Evolutionary conservation across 805 yeast species (phyloP), one percentile per base, ranked within the genome.

Genomic region (Metschnikowia amazonensis): DNA sequence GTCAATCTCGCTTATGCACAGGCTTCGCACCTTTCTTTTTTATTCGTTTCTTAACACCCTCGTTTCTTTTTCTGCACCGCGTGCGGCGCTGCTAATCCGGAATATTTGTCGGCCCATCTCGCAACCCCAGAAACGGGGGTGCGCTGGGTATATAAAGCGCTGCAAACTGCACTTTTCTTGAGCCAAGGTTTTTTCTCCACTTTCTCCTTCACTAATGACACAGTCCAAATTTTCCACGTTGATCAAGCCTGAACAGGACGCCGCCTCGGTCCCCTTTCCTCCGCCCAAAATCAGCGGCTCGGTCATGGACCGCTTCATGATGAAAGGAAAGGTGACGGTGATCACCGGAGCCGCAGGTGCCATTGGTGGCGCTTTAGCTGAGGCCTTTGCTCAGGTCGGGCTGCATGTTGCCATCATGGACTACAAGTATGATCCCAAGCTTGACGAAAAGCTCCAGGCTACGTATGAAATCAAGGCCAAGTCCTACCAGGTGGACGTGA

Each of bases 401-500:
- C 21, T 75, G 80, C 42, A 75, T 52, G 64, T 72, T 50, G 73
- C 74, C 29, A 66, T 72, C 48, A 58, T 71, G 47, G 76, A 71
- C 51, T 70, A 67, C 54, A 58, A 69, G 36, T 53, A 51, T 34
- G 53, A 62, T 47, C 67, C 65, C 21, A 61, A 51, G 10, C 60
- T 60, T 28, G 48, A 68, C 44, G 46, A 57, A 28, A 50, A 57
- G 31, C 60, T 71, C 51, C 51, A 45, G 25, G 48, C 49, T 40
- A 77, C 75, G 48, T 85, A 84, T 62, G 80, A 80, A 10, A 82
- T 83, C 51, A 74, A 70, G 56, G 76, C 74, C 49, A 76, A 72
- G 58, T 90, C 92, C 14, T 77, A 84, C 74, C 74, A 80, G 67
- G 81, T 83, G 58, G 72, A 76, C 42, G 73, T 84, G 44, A 66